phyloP scores from a whole-genome alignment of 129 eudicot species.

The Solidago caesia region DNA sequence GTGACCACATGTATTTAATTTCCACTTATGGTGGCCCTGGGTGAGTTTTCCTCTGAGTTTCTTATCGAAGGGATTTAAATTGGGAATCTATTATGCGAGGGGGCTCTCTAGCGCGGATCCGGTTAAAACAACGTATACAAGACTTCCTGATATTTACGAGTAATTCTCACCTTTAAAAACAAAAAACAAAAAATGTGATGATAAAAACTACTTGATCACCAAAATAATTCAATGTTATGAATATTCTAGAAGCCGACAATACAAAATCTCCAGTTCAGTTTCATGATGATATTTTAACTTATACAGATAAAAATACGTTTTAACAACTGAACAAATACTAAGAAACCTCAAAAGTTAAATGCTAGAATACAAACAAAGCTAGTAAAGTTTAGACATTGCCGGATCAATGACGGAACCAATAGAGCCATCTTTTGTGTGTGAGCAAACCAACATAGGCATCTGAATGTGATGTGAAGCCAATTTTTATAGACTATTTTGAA shows the following conservation, averaged over 20 bases:
- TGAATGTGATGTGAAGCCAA: slow-evolving; percentile 12
- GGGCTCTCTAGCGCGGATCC: too few species aligned
- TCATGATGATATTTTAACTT: neutral
- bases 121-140: too few species aligned
- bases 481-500: slow-evolving; percentile 38
- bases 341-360: neutral
- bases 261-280: slow-evolving; percentile 26
- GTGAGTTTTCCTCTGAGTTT: too few species aligned
- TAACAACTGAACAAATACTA: neutral
- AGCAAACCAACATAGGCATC: slow-evolving; percentile 5
- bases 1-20: too few species aligned
- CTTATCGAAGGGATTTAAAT: too few species aligned
- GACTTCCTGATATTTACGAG: too few species aligned
- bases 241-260: neutral
- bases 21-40: too few species aligned
- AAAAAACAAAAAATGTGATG: too few species aligned
- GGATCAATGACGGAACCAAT: neutral
- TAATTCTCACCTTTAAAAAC: too few species aligned
- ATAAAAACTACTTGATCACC: too few species aligned
- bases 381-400: neutral
- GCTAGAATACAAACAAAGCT: slow-evolving; percentile 27
- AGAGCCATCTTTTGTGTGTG: slow-evolving; percentile 10
- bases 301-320: neutral
- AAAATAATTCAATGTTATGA: neutral
- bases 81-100: too few species aligned